Evolutionary conservation across 2,329 filamentous ascomycete genomes (phyloP), one percentile per base, ranked within the genome.

Genomic region (Penicillium sp.): DNA sequence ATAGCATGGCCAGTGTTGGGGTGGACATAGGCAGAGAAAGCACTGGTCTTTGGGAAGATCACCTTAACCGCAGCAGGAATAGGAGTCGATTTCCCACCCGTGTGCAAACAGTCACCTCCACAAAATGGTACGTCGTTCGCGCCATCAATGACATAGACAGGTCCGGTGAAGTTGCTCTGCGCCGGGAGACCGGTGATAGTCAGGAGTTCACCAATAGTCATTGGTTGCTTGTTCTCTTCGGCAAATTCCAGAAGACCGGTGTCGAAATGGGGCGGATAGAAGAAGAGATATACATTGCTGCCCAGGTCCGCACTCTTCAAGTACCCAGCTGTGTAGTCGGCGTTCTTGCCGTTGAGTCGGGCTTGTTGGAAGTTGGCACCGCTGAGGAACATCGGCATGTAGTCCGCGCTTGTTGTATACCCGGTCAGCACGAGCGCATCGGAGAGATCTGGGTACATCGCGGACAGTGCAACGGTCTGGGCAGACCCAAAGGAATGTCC

Each of bases 381-480:
- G n/a, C 59, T 60, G 23, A 61, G 48, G 45, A 66, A 67, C 10
- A 60, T 49, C 4, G 58, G 50, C 25, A 55, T 52, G 36, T 60
- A 68, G 7, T 56, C 51, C 13, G 55, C 57, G 60, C 65, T 73
- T 16, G 70, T 49, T 19, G 75, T 60, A 53, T 71, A 77, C 7
- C 73, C 76, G 2, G 76, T 77, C 46, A 78, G 63, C 45, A 78
- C 67, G 19, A 74, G 67, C 16, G 68, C 76, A 60, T 78, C 75
- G 41, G 68, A 71, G 23, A 75, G 66, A 4, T 68, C 55, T 13
- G 70, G 70, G 59, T 76, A 71, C 23, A 64, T 63, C 4, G 66
- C 67, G 2, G 74, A 61, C 40, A 75, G 60, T 10, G 61, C 70
- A 36, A 67, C 65, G 5, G 67, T 75, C 46, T 76, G 58, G 19